Conservation (phyloP, 1,284 basidiomycete genomes). For the Ceratobasidium sp. region DNA sequence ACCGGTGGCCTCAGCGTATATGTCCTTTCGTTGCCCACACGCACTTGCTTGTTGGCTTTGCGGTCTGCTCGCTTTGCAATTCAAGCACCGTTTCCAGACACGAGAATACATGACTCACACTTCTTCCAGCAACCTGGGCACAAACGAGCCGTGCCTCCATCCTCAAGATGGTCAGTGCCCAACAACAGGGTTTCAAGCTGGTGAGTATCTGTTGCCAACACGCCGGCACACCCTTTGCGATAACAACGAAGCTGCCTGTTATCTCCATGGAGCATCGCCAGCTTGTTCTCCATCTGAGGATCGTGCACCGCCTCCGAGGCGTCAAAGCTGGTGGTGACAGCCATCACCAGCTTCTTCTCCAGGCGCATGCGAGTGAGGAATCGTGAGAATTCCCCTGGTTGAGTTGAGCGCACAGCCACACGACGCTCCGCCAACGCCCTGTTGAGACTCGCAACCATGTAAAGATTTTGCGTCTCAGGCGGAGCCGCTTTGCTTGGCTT, state of each 20-base stretch:
- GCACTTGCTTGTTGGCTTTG: not conserved
- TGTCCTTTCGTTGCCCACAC: not conserved
- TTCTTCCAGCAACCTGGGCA: not conserved
- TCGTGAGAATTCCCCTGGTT: not conserved
- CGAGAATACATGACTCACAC: not conserved
- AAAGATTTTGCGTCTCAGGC: not conserved
- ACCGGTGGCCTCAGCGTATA: not conserved
- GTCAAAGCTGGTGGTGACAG: conserved; percentile 17
- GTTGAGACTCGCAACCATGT: not conserved
- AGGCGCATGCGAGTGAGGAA: not conserved
- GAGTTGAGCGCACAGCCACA: not conserved
- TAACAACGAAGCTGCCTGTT: conserved; percentile 1
- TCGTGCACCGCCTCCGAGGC: not conserved
- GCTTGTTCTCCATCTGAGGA: not conserved
- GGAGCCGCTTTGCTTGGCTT: too few relatives aligned
- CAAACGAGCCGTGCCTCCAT: not conserved
- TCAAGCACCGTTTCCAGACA: too few relatives aligned
- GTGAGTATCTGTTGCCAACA: too few relatives aligned
- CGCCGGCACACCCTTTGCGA: not conserved
- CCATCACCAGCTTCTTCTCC: not conserved
- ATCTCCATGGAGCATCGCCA: conserved; percentile 2
- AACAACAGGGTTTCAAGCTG: not conserved
- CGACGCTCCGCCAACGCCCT: not conserved
- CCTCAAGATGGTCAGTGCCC: not conserved
- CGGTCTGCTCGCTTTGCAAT: too few relatives aligned